Evolutionary conservation across 1,284 basidiomycete genomes (phyloP), one percentile per base, ranked within the genome.

Genomic region (Farysia itapuensis): DNA sequence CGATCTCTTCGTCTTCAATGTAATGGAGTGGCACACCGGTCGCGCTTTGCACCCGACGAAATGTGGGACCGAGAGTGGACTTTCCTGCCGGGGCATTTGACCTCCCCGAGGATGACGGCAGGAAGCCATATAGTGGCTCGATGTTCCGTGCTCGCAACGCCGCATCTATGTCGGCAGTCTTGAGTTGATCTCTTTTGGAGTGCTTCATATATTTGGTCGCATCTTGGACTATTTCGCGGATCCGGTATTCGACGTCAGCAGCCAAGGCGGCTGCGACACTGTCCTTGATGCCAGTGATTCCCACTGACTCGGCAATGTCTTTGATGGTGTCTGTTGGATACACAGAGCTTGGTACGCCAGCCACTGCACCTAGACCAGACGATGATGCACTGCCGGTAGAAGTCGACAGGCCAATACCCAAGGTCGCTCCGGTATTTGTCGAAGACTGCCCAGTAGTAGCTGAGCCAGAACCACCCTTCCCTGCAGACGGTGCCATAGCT

Each of bases 151-250:
- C 90, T 52, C 90, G 87, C 38, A 99, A 81, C 1, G 94, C 95
- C 64, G 91, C 85, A 77, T 97, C 92, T 39, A 98, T 85, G 79
- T 99, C 94, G 18, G 86, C 82, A 1, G 90, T 90, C 12, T 86
- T 87, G 74, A 98, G 82, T 0, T 87, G 88, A 21, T 87, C 88
- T 46, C 94, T 82, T 53, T 90, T 85, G 1, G 89, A 87, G 77
- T 98, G 93, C 19, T 91, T 84, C 89, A 96, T 97, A 78, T 95
- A 98, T 52, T 92, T 89, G 19, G 90, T 85, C 9, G 94, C 92
- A 82, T 97, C 93, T 86, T 95, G 89, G 52, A 93, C 84, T 33
- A 94, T 85, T 75, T 94, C 89, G 75, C 94, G 91, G 72, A 97
- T 84, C 48, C 95, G 83, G 78, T 97, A 96, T 77, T 98, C 94